phyloP scores from a whole-genome alignment of 1,139 yeast species.

The Lizanozyma gosingica region DNA sequence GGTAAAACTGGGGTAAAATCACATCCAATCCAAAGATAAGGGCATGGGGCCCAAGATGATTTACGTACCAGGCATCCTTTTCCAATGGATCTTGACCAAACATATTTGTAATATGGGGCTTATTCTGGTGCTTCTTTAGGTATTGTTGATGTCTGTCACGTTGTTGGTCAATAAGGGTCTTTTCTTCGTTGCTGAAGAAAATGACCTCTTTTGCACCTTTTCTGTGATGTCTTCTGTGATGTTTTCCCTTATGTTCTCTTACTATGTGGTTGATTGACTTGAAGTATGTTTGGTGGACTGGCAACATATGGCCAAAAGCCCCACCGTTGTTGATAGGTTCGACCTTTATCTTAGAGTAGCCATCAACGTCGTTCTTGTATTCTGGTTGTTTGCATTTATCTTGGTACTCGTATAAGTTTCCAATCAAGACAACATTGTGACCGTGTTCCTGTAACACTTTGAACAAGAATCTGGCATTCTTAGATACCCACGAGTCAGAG shows the following conservation, averaged over 20 bases:
- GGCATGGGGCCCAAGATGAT: slow-evolving; percentile 5
- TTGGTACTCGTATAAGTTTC: slow-evolving; percentile 19
- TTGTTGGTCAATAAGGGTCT: neutral
- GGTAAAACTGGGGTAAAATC: slow-evolving; percentile 22
- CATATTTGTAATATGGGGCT: slow-evolving; percentile 4
- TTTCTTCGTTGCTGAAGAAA: neutral
- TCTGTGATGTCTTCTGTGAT: slow-evolving; percentile 4
- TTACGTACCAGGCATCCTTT: slow-evolving; percentile 26
- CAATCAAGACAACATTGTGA: slow-evolving; percentile 25
- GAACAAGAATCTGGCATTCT: slow-evolving; percentile 22
- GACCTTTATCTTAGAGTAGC: neutral
- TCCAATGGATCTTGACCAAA: slow-evolving; percentile 32
- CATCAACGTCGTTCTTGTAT: neutral
- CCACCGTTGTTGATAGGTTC: slow-evolving; percentile 17
- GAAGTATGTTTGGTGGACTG: slow-evolving; percentile 24
- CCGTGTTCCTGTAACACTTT: slow-evolving; percentile 16
- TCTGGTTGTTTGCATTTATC: neutral
- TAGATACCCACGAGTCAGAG: slow-evolving; percentile 33
- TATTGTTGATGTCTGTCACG: neutral
- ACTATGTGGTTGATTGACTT: slow-evolving; percentile 2
- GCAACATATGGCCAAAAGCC: slow-evolving; percentile 26
- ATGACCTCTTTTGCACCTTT: neutral
- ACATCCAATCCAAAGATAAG: slow-evolving; percentile 24
- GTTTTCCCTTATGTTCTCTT: slow-evolving; percentile 6
- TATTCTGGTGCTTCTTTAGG: neutral